Evolutionary conservation across 1,284 basidiomycete species (phyloP).

Genomic region (Ustilago tritici): DNA sequence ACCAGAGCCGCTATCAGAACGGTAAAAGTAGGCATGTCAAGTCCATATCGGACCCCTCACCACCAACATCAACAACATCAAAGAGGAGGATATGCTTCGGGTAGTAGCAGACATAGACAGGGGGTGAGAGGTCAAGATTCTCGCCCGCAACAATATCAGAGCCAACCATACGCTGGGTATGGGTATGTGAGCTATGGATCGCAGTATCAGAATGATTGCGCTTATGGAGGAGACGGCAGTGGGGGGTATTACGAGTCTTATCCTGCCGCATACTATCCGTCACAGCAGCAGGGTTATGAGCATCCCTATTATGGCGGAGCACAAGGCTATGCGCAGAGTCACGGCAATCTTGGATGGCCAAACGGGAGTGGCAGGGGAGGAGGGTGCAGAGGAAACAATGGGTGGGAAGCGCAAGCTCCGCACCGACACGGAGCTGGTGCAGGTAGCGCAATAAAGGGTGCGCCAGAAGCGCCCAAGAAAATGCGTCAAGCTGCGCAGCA

Average conservation of each 20-base stretch:
- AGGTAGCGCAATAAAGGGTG: conserved; percentile 6
- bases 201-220: neutral
- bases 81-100: conserved; percentile 3
- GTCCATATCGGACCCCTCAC: conserved; percentile 15
- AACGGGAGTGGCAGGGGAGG: neutral
- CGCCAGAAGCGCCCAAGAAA: conserved; percentile 26
- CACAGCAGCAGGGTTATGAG: neutral
- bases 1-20: neutral
- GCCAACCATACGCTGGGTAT: neutral
- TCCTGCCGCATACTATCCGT: conserved; percentile 2
- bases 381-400: neutral
- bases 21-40: conserved; percentile 9
- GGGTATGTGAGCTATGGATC: neutral
- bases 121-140: conserved; percentile 9
- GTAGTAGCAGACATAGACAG: conserved; percentile 1
- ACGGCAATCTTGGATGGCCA: neutral
- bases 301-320: neutral
- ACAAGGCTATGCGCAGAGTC: conserved; percentile 11
- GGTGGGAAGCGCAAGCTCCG: neutral
- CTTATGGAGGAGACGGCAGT: neutral
- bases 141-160: neutral
- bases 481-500: conserved; percentile 26
- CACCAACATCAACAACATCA: neutral
- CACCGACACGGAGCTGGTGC: neutral
- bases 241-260: conserved; percentile 6